Base-by-base conservation (phyloP, 2,329 filamentous ascomycete genomes). In the Curvularia eragrostidis region DNA sequence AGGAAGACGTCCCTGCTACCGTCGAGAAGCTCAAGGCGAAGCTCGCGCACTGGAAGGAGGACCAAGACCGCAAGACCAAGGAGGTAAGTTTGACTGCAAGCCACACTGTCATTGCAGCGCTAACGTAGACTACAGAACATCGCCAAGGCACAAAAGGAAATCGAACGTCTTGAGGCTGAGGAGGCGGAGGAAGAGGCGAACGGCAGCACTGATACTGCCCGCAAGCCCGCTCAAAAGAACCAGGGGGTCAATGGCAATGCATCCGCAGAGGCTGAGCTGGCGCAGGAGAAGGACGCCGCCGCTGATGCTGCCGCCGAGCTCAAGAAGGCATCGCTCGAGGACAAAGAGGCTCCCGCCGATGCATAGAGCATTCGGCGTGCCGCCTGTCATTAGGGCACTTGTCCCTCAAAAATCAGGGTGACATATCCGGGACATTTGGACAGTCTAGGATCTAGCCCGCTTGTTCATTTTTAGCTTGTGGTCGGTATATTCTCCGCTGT, bases 61-160 rank as follows among this genome's bases (percentile, higher is more conserved):
- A 97, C 80, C 95, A 98, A 83, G 87, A 89, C 56, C 84, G 86
- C 64, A 92, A 97, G 84, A 99, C 95, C 19, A 87, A 95, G 77
- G 90, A 91, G 82, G 95, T 97, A 81, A 83, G 89, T 80, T 65
- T 18, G 43, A 30, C 18, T 47, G 26, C 43, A 21, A 21, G 18
- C 28, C 32, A 19, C 26, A 5, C 43, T 38, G 13, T 28, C 18
- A 6, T 5, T 15, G 28, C 39, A 38, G 24, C 48, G 51, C 66
- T 72, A 57, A 72, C 43, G n/a, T 4, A 52, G 18, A 49, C 19
- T 24, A 23, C 30, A 98, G 95, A 99, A 99, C 84, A 89, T 98
- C 61, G 91, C 92, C 64, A 97, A 97, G 80, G 95, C 95, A 61
- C 90, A 97, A 83, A 94, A 94, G 79, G 93, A 97, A 79, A 96